Base-by-base conservation (phyloP, 345 rosid genomes). In the Draba incana region DNA sequence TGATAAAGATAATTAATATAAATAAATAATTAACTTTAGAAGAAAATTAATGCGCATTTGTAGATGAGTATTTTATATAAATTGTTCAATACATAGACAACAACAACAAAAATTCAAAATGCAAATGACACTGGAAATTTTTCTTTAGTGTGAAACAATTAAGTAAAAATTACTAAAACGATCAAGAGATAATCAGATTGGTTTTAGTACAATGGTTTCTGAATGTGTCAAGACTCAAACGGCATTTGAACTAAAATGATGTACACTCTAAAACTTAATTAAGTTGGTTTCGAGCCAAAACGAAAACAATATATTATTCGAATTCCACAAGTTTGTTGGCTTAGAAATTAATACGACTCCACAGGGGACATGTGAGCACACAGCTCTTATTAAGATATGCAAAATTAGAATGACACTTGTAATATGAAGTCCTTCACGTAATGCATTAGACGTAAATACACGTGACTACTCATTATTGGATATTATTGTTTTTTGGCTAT, bases 401-500 rank as follows among this genome's bases (percentile, higher is more conserved):
- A 28, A 55, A 68, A 68, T 62, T 54, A 68, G 69, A 61, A 75
- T 62, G 73, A 46, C 78, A 75, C 52, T 75, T 75, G 60, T 62
- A 68, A 75, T 62, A 38, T 68, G 46, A 53, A 62, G 52, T 57
- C 35, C 57, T 53, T 58, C 67, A 57, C 57, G 67, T 48, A 50
- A 72, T 65, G 71, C 62, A 33, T 1, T 45, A 16, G 47, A 55
- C 42, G 14, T 38, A 28, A 8, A 14, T 8, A 69, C 74, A 75
- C 75, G 74, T 68, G 78, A 63, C 66, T 53, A 46, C 70, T 56
- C 70, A 69, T 75, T 69, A 57, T 69, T 69, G 75, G 75, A 60
- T 62, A 69, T 55, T 62, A 48, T 62, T 68, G 62, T 68, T 68
- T 64, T 9, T 31, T 6, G 48, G 23, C 3, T 27, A 6, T 20